Conservation (phyloP, 495 filamentous ascomycete species). For the Xylaria intraflava region DNA sequence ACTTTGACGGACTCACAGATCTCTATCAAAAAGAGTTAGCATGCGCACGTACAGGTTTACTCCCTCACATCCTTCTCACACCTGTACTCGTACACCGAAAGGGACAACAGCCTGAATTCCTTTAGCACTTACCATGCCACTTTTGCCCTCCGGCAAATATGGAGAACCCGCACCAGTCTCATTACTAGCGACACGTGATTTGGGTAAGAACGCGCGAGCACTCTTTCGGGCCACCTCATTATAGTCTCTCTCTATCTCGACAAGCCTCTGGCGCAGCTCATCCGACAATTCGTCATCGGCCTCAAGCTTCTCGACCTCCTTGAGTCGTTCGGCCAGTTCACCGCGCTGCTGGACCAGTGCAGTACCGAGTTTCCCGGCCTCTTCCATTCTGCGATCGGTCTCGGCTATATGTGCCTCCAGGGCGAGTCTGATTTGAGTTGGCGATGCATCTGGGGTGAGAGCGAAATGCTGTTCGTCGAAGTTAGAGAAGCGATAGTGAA, state of each 20-base stretch:
- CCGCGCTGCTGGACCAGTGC: constrained; percentile 78
- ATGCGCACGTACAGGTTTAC: no score
- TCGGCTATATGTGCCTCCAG: constrained; percentile 87
- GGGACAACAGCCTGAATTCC: background rate
- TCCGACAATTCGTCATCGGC: constrained; percentile 75
- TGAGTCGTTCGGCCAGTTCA: constrained; percentile 70
- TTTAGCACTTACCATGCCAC: constrained; percentile 42
- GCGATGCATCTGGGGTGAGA: constrained; percentile 68
- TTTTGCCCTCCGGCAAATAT: constrained; percentile 50
- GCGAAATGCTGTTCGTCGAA: constrained; percentile 76
- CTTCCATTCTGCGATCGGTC: constrained; percentile 82
- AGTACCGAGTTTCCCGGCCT: constrained; percentile 80
- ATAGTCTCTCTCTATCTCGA: constrained; percentile 87
- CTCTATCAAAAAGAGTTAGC: constrained; percentile 43
- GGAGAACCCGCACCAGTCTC: constrained; percentile 58
- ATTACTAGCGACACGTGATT: constrained; percentile 62
- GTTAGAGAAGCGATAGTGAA: constrained; percentile 64
- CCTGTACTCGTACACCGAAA: no score
- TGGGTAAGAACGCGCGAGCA: constrained; percentile 82
- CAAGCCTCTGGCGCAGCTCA: constrained; percentile 73
- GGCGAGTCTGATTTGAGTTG: constrained; percentile 78
- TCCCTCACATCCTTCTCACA: no score
- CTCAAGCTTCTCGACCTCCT: constrained; percentile 75
- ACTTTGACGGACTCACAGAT: constrained; percentile 67
- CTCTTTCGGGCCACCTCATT: constrained; percentile 90